Evolutionary conservation across 129 eudicot genomes (phyloP), one percentile per base, ranked within the genome.

Genomic region (Silybum marianum): DNA sequence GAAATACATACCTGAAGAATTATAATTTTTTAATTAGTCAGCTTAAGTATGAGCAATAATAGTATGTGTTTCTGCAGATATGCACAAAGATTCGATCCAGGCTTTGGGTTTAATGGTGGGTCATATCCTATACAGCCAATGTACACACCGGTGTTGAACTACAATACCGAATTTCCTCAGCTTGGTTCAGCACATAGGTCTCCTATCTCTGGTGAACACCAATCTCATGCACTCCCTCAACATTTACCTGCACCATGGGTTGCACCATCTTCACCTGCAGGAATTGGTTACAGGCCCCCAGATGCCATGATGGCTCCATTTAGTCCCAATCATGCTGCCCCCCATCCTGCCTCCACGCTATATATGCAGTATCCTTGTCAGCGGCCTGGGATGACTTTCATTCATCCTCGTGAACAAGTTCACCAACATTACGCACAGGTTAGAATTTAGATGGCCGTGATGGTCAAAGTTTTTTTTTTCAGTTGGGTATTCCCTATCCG

Each of bases 51-150:
- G 32, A 62, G 36, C 65, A 69, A 14, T 58, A 58, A 58, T 58
- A 58, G 65, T 58, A 13, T 62, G 5, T 58, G n/a, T 71, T 69
- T 74, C 62, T 30, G 13, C 87, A 96, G 99, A 81, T 96, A 93
- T 82, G 85, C 92, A 68, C 99, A 96, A 81, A 91, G 99, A 75
- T 96, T 96, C 84, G 99, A 96, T 83, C 99, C 99, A 39, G 99
- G 99, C 30, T 96, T 96, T 85, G 99, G 99, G 48, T 96, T 93
- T 75, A 91, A 81, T 80, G 94, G 95, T 46, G 93, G 96, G 25
- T 81, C 91, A 6, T 96, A 93, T 66, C 80, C 93, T 19, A 84
- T 96, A 80, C 99, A 96, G 81, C 99, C 99, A 8, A 78, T 96
- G 91, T 96, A 96, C 81, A 74, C 99, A 51, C 98, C 98, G 44